These are phyloP conservation scores for Termitomyces bulborhizus DNA, from an alignment of 768 basidiomycete genomes.

Conservation along the genomic window DNA sequence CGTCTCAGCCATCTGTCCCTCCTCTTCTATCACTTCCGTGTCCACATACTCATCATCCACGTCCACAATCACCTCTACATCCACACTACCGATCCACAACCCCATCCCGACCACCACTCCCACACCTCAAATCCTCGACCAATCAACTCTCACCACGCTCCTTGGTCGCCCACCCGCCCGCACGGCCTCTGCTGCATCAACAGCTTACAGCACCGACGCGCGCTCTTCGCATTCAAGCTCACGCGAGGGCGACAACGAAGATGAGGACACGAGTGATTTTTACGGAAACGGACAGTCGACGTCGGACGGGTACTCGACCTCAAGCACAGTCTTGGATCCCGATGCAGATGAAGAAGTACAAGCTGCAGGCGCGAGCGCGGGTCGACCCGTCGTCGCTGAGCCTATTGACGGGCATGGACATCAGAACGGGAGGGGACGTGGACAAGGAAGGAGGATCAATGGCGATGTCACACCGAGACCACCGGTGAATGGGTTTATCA, in stretches of 20 bases:
- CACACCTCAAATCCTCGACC: constrained; percentile 61
- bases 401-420: constrained; percentile 6
- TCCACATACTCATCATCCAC: constrained; percentile 12
- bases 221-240: constrained; percentile 35
- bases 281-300: constrained; percentile 16
- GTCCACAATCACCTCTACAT: constrained; percentile 5
- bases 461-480: constrained; percentile 65
- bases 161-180: constrained; percentile 48
- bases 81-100: constrained; percentile 34
- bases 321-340: constrained; percentile 34
- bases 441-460: constrained; percentile 23
- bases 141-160: constrained; percentile 62
- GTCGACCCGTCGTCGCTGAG: constrained; percentile 26
- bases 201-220: constrained; percentile 21
- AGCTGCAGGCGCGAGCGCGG: constrained; percentile 23
- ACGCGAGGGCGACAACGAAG: constrained; percentile 57
- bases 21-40: constrained; percentile 10
- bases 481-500: constrained; percentile 21
- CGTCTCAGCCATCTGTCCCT: background rate
- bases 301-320: constrained; percentile 36
- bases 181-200: constrained; percentile 33
- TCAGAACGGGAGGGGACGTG: constrained; percentile 8
- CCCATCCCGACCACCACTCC: constrained; percentile 47
- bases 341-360: constrained; percentile 25
- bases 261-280: constrained; percentile 24